Evolutionary conservation across 805 yeast species (phyloP), one percentile per base, ranked within the genome.

Genomic region (Saccharomycopsis capsularis): DNA sequence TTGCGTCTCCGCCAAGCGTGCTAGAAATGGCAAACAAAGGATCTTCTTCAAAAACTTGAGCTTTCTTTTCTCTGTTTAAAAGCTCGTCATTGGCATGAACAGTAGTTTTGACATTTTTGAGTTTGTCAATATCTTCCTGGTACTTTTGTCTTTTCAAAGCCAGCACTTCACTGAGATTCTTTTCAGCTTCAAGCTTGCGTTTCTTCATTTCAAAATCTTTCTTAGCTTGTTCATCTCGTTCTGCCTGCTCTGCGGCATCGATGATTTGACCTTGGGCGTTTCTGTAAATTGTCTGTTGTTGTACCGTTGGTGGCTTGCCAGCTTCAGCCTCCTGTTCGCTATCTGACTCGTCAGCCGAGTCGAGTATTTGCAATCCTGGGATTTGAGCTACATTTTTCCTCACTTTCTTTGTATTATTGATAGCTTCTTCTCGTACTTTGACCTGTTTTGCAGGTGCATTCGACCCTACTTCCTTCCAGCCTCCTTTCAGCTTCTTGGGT

Each of bases 1-100:
- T 29, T 13, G n/a, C 29, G 22, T 3, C 68, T 63, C 13, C 56
- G 42, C 16, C 69, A 62, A 3, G 60, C 54, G 51, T 58, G 53
- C 44, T 53, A 57, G 51, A 38, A 18, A 50, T 45, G 11, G 42
- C 43, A 3, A 52, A 37, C n/a, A 52, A 30, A 3, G 55, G 55
- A 39, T 52, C 55, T 36, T 52, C 55, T 23, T 36, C 52, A 30
- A 36, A 23, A 5, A 47, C 39, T 27, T 30, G 40, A 7, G 50
- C 22, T 24, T 40, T 34, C 41, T 24, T 27, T 25, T 52, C 50
- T 25, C 39, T 36, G 25, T 52, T 52, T n/a, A 48, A 34, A 6
- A 30, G 15, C 19, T 36, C 42, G 36, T 52, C 52, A 27, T 52
- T 34, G 13, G 44, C 29, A n/a, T 37, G 34, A 4, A 50, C 54